Percentiles rank a stretch among this genome's conserved stretches.
Conservation (phyloP, 345 rosid species). For the Isatis tinctoria region DNA sequence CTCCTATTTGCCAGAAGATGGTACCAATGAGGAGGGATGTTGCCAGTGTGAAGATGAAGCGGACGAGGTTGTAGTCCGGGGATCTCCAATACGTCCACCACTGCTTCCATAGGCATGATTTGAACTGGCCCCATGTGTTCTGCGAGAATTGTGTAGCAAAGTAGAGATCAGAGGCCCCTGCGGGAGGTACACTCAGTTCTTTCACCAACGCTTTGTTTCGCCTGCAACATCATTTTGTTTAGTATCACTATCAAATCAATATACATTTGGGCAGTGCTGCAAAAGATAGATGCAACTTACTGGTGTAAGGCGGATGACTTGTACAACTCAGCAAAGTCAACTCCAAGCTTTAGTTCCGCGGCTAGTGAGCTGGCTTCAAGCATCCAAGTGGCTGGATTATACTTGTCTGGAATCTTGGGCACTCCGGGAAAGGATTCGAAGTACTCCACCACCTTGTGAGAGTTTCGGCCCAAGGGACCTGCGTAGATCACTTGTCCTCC, state of each 20-base stretch:
- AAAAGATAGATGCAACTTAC: conserved; percentile 32
- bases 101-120: conserved; percentile 63
- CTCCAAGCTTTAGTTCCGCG: conserved; percentile 56
- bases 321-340: conserved; percentile 67
- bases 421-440: conserved; percentile 67
- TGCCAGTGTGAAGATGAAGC: conserved; percentile 44
- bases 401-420: conserved; percentile 58
- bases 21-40: conserved; percentile 52
- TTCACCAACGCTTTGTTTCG: conserved; percentile 50
- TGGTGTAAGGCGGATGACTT: conserved; percentile 47
- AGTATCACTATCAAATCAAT: background rate
- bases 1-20: conserved; percentile 55
- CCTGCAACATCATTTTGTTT: conserved; percentile 30
- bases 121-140: conserved; percentile 52
- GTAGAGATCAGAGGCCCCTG: conserved; percentile 43
- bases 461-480: conserved; percentile 62
- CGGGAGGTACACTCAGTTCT: conserved; percentile 48
- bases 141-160: conserved; percentile 51
- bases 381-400: conserved; percentile 89
- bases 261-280: background rate
- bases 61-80: conserved; percentile 58
- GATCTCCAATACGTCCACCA: conserved; percentile 76
- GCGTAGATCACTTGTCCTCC: conserved; percentile 74
- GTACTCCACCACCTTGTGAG: conserved; percentile 63
- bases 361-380: conserved; percentile 79